A percentile compares a stretch with the other conserved stretches of the same genome.
phyloP scores from a whole-genome alignment of 2,329 filamentous ascomycete genomes.

The Diaporthe vexans region DNA sequence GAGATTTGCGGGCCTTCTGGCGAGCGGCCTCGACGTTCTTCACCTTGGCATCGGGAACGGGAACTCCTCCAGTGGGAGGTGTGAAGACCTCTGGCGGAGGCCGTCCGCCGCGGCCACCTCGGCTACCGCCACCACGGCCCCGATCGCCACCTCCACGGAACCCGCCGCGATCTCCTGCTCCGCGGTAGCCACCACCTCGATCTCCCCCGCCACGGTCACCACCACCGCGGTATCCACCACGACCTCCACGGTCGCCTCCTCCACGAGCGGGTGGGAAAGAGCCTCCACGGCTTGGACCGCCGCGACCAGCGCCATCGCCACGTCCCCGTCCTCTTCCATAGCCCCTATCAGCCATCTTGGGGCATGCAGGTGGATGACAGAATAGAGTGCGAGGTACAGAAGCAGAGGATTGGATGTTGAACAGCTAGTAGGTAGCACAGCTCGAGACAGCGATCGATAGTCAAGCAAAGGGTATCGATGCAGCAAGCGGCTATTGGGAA shows the following conservation, averaged over 20 bases:
- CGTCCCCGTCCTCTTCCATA: constrained; percentile 17
- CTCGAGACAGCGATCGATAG: background rate
- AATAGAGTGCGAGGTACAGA: background rate
- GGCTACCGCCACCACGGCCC: constrained; percentile 21
- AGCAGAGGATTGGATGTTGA: background rate
- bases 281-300: constrained; percentile 11
- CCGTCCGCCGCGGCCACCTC: constrained; percentile 33
- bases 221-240: constrained; percentile 11
- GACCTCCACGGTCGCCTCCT: constrained; percentile 23
- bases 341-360: constrained; percentile 5
- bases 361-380: background rate
- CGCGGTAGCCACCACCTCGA: constrained; percentile 30
- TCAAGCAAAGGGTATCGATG: background rate
- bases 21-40: constrained; percentile 36
- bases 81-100: constrained; percentile 29
- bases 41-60: constrained; percentile 23
- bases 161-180: constrained; percentile 11
- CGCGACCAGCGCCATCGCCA: constrained; percentile 1
- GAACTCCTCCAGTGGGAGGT: constrained; percentile 7
- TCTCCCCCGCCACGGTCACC: constrained; percentile 15
- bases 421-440: background rate
- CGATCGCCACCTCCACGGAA: constrained; percentile 20
- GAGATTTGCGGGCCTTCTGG: constrained; percentile 33
- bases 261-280: constrained; percentile 14
- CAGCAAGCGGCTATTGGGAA: background rate